Base-by-base conservation (phyloP, 2,329 filamentous ascomycete species). In the Neodidymelliopsis sp. region DNA sequence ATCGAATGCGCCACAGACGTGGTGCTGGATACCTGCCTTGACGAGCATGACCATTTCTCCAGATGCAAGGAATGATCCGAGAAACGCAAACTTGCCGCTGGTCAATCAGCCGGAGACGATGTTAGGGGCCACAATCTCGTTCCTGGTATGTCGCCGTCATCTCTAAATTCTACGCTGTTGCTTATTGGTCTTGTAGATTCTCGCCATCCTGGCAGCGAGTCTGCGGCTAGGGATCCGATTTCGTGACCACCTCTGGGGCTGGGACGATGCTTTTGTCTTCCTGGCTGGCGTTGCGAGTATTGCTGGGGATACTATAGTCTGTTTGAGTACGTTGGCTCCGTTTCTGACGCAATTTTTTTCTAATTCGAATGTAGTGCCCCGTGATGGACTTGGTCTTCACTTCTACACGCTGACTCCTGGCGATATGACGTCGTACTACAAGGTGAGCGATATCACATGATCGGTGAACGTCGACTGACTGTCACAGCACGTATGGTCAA, bases 221-320 rank as follows among this genome's bases (percentile, higher is more conserved):
- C 46, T 74, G 24, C 63, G 71, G 30, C 23, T 74, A 42, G 68
- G 57, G 57, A 60, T 63, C 13, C 67, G 71, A 5, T 46, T 59
- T 16, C 64, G 55, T 25, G 60, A 63, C n/a, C 56, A 48, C 12
- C 47, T 68, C 11, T 67, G 63, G 58, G 66, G 71, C n/a, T 71
- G 64, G 64, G 71, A 74, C 39, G 71, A 74, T 47, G 23, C 62
- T 2, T 68, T 71, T 9, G 64, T 74, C 12, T 38, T 67, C 12
- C 49, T 72, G 6, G 66, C 70, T 8, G 55, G 41, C 8, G 38
- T 65, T 9, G 47, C 62, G 4, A 62, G 55, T 31, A 50, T 60
- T 4, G 47, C 57, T 8, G 71, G 68, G 6, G 65, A 70, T 10
- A 53, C 27, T 11, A 44, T 73, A 10, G 63, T 67, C 11, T 70